A percentile compares a stretch with the other conserved stretches of the same genome.
Evolutionary conservation across 2,329 filamentous ascomycete species (phyloP).

Genomic region (Dactylellina haptotyla): DNA sequence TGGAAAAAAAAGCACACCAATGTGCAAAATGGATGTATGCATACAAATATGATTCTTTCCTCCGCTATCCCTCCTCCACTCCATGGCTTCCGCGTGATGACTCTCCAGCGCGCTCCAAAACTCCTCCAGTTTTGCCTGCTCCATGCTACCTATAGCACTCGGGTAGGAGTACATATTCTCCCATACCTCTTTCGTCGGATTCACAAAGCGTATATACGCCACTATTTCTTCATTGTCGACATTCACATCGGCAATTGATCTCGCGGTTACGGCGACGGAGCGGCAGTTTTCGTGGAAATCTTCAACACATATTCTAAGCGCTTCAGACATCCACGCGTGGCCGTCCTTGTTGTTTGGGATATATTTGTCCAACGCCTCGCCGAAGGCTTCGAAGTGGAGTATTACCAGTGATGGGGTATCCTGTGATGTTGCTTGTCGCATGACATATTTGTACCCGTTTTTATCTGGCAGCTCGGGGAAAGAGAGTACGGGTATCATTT

Average conservation of each 20-base stretch:
- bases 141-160: slow-evolving; percentile 26
- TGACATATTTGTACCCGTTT: slow-evolving; percentile 7
- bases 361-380: background rate
- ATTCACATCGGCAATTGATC: background rate
- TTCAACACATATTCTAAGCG: slow-evolving; percentile 29
- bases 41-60: slow-evolving; percentile 28
- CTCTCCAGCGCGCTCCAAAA: slow-evolving; percentile 18
- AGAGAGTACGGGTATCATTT: background rate
- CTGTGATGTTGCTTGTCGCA: background rate
- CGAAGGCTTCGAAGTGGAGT: slow-evolving; percentile 26
- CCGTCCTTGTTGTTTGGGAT: slow-evolving; percentile 24
- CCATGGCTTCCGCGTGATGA: slow-evolving; percentile 20
- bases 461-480: slow-evolving; percentile 9
- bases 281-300: slow-evolving; percentile 15
- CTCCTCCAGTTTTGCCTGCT: slow-evolving; percentile 9
- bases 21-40: background rate
- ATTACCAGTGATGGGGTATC: slow-evolving; percentile 14
- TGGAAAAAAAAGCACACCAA: no score
- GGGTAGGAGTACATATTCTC: slow-evolving; percentile 42
- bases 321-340: slow-evolving; percentile 17
- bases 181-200: slow-evolving; percentile 25
- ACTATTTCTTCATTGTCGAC: background rate
- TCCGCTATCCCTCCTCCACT: background rate
- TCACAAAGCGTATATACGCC: slow-evolving; percentile 19
- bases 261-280: background rate